Conservation (phyloP, 805 yeast species). For the Ogataea minuta region DNA sequence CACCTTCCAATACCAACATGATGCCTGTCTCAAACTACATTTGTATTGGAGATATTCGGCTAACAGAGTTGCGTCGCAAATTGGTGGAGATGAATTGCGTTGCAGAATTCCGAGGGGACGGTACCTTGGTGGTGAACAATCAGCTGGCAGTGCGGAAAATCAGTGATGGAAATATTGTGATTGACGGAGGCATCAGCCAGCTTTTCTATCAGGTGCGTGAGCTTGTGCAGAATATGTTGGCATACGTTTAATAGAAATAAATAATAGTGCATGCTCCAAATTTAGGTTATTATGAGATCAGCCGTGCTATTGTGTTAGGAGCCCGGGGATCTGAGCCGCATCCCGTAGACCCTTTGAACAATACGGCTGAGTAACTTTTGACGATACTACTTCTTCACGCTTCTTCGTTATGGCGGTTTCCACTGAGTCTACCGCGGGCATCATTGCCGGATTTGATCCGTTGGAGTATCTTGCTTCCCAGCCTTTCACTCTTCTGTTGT, state of each 20-base stretch:
- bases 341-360: too few relatives aligned
- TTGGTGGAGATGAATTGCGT: conserved; percentile 56
- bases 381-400: too few relatives aligned
- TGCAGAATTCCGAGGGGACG: conserved; percentile 93
- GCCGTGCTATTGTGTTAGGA: too few relatives aligned
- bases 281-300: not conserved
- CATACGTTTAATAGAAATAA: conserved; percentile 49
- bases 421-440: conserved; percentile 47
- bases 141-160: conserved; percentile 72
- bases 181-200: conserved; percentile 77
- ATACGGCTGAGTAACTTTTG: too few relatives aligned
- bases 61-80: conserved; percentile 73
- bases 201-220: conserved; percentile 77
- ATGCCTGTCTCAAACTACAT: conserved; percentile 22
- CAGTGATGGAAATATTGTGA: conserved; percentile 76
- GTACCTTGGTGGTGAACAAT: conserved; percentile 83
- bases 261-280: not conserved
- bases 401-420: conserved; percentile 6
- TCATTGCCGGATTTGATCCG: conserved; percentile 72
- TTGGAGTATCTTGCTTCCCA: conserved; percentile 52
- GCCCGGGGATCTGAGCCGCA: too few relatives aligned
- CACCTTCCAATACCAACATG: conserved; percentile 14
- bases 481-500: conserved; percentile 67
- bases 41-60: conserved; percentile 83
- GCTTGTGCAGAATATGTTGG: conserved; percentile 69